Conservation (phyloP, 257 asterid species). For the Solanum chiquidenum region DNA sequence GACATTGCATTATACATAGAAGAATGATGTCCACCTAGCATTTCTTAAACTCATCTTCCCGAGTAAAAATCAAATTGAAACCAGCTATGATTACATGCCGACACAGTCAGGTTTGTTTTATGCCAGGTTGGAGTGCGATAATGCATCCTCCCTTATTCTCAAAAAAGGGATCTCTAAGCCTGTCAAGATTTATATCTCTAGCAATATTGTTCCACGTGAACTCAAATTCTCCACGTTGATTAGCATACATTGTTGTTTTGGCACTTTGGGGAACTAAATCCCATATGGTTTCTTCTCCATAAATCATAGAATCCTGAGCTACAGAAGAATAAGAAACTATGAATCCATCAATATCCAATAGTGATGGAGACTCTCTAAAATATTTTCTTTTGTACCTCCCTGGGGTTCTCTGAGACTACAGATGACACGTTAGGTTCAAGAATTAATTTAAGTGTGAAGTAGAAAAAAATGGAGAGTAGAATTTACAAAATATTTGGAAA, state of each 20-base stretch:
- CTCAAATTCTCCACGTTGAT: constrained; percentile 50
- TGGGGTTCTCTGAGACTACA: constrained; percentile 19
- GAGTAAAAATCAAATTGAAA: neutral
- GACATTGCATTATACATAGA: too few relatives aligned
- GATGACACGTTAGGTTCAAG: neutral
- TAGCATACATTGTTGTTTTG: constrained; percentile 31
- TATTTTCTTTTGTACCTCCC: neutral
- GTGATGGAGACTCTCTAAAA: neutral
- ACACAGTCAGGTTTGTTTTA: neutral
- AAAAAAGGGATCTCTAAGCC: neutral
- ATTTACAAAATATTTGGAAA: neutral
- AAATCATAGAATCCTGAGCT: neutral
- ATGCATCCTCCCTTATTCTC: neutral
- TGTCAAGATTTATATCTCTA: neutral
- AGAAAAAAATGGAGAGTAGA: neutral
- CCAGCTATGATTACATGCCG: neutral
- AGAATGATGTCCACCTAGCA: too few relatives aligned
- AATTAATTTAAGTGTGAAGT: neutral
- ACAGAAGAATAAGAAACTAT: constrained; percentile 1
- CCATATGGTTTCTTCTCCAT: constrained; percentile 30
- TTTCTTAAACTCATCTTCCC: too few relatives aligned
- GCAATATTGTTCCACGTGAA: constrained; percentile 30
- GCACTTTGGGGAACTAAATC: constrained; percentile 30
- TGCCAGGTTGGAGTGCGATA: neutral
- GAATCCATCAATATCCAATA: neutral